A percentile compares a stretch with the other conserved stretches of the same genome.
Evolutionary conservation across 1,284 basidiomycete genomes (phyloP).

Genomic region (Malassezia psittaci): DNA sequence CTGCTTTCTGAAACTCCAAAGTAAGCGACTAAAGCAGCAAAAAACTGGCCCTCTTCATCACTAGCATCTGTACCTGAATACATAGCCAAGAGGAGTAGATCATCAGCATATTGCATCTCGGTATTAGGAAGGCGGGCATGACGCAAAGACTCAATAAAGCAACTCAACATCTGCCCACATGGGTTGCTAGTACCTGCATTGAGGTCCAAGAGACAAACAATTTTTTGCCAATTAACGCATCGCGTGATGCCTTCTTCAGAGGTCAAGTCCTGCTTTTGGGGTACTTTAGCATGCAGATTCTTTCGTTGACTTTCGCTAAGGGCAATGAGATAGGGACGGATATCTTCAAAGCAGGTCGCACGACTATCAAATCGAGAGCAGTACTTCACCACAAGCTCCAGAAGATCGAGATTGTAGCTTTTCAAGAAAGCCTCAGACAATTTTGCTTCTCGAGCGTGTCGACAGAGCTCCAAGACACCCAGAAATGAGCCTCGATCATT

Average conservation of each 20-base stretch:
- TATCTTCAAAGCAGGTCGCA: constrained; percentile 13
- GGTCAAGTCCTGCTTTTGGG: neutral
- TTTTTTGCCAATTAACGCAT: constrained; percentile 7
- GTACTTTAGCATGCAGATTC: neutral
- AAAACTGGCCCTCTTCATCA: neutral
- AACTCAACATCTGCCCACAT: neutral
- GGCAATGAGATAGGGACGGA: constrained; percentile 1
- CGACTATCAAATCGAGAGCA: neutral
- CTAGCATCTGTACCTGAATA: neutral
- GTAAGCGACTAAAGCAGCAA: constrained; percentile 1
- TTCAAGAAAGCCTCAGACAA: neutral
- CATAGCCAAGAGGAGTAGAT: constrained; percentile 7
- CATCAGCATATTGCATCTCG: constrained; percentile 17
- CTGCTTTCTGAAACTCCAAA: neutral
- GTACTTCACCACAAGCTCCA: constrained; percentile 1
- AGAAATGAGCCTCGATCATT: constrained; percentile 14
- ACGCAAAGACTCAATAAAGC: neutral
- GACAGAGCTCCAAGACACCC: constrained; percentile 8
- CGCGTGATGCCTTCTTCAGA: neutral
- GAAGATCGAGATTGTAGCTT: neutral
- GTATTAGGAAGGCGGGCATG: constrained; percentile 8
- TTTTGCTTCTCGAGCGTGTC: neutral
- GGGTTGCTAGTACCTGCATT: too few relatives aligned
- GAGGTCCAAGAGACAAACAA: neutral
- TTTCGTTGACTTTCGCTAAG: neutral